These are phyloP conservation scores for Citrus maxima DNA, from an alignment of 345 rosid species.

Conservation along the genomic window DNA sequence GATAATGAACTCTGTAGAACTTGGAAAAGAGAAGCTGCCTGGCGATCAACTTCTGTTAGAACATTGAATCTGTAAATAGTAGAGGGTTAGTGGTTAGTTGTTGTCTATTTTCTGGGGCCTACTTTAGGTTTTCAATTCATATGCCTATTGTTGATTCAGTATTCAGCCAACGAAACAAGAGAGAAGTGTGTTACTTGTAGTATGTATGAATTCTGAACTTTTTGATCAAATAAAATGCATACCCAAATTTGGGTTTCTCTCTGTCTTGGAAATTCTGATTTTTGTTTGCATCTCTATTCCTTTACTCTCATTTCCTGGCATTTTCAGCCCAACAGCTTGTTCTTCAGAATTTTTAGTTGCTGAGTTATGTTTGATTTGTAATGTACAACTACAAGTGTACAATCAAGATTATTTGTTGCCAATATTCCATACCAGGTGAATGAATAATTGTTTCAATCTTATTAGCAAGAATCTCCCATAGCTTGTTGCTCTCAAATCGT, in stretches of 20 bases:
- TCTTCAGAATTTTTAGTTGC: neutral
- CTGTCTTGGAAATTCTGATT: neutral
- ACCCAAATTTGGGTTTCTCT: slow-evolving; percentile 15
- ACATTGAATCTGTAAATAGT: slow-evolving; percentile 33
- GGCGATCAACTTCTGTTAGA: neutral
- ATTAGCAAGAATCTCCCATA: neutral
- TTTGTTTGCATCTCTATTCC: neutral
- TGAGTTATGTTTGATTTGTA: neutral
- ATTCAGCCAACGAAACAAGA: slow-evolving; percentile 17
- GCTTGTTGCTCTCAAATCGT: neutral
- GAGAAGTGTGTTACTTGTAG: neutral
- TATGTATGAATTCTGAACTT: neutral
- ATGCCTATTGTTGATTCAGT: slow-evolving; percentile 8
- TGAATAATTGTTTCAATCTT: neutral
- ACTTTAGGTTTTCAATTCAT: slow-evolving; percentile 16
- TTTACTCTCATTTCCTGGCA: neutral
- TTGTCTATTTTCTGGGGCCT: slow-evolving; percentile 15
- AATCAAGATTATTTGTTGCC: neutral
- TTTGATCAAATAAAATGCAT: slow-evolving; percentile 5
- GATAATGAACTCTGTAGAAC: neutral
- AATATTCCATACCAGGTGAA: neutral
- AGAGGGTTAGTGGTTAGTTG: slow-evolving; percentile 18
- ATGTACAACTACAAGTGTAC: neutral
- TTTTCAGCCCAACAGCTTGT: neutral
- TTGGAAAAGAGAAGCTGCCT: slow-evolving; percentile 4